These are phyloP conservation scores for Starmerella riodocensis DNA, from an alignment of 805 yeast genomes.

Conservation along the genomic window DNA sequence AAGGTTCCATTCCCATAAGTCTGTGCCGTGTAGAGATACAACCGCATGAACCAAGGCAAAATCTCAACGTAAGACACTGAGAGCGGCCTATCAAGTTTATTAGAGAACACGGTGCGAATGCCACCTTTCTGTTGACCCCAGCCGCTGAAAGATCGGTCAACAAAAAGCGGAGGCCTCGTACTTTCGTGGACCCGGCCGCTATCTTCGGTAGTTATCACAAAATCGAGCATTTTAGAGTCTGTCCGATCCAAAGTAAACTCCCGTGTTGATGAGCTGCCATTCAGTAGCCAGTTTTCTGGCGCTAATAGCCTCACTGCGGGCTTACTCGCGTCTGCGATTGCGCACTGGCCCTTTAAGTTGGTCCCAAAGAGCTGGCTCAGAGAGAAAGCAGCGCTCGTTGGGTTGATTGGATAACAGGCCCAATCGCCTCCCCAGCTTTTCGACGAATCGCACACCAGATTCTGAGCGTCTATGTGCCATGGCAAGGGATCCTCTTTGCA, in stretches of 20 bases:
- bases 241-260: neutral
- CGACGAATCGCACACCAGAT: slow-evolving; percentile 57
- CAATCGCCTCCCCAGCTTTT: slow-evolving; percentile 44
- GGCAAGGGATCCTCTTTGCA: slow-evolving; percentile 70
- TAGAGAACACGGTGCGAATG: slow-evolving; percentile 61
- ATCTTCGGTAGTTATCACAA: slow-evolving; percentile 34
- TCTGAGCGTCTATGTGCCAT: slow-evolving; percentile 56
- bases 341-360: slow-evolving; percentile 48
- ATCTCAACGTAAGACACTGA: slow-evolving; percentile 59
- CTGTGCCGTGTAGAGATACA: slow-evolving; percentile 59
- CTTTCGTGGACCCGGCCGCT: slow-evolving; percentile 33
- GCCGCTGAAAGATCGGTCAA: slow-evolving; percentile 80
- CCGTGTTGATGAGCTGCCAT: neutral
- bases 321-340: slow-evolving; percentile 32
- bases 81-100: slow-evolving; percentile 39
- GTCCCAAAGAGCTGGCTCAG: slow-evolving; percentile 61
- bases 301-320: slow-evolving; percentile 10
- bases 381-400: slow-evolving; percentile 31
- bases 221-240: slow-evolving; percentile 19
- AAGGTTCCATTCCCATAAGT: slow-evolving; percentile 21
- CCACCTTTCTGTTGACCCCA: slow-evolving; percentile 88
- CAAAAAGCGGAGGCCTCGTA: slow-evolving; percentile 48
- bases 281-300: slow-evolving; percentile 12
- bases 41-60: slow-evolving; percentile 84
- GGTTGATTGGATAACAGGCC: slow-evolving; percentile 57